Percentiles rank a stretch among this genome's conserved stretches.
Conservation (phyloP, 345 rosid species). For the Physaria fendleri region DNA sequence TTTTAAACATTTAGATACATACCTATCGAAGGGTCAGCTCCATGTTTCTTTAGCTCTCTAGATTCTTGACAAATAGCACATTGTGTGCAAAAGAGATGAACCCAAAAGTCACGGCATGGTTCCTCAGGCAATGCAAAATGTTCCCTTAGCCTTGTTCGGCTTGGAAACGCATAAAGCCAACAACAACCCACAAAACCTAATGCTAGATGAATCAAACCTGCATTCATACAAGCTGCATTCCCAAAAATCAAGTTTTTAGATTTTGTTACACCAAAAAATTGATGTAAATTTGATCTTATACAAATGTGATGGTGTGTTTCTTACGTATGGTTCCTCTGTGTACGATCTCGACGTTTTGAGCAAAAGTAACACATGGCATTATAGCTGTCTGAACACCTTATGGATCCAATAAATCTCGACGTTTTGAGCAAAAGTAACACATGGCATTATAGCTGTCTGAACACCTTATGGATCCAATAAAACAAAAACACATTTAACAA, state of each 20-base stretch:
- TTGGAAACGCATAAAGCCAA: constrained; percentile 38
- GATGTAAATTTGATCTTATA: neutral
- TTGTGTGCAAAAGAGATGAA: constrained; percentile 36
- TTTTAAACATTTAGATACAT: neutral
- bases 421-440: constrained; percentile 43
- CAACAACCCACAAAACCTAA: constrained; percentile 28
- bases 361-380: constrained; percentile 54
- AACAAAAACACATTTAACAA: too few relatives aligned
- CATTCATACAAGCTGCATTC: constrained; percentile 27
- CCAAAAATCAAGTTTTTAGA: neutral
- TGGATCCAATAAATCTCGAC: constrained; percentile 32
- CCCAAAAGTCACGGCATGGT: constrained; percentile 40
- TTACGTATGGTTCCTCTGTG: constrained; percentile 46
- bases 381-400: constrained; percentile 42
- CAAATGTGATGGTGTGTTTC: constrained; percentile 1
- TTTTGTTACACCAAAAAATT: neutral
- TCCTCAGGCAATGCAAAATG: constrained; percentile 44
- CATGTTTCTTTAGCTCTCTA: constrained; percentile 48
- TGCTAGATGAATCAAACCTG: constrained; percentile 36
- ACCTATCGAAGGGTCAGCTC: constrained; percentile 48
- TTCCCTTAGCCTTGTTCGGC: constrained; percentile 36
- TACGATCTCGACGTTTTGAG: constrained; percentile 42
- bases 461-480: constrained; percentile 29
- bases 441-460: constrained; percentile 44
- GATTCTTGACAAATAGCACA: constrained; percentile 55